Evolutionary conservation across 208 protist species (phyloP).

Genomic region (Herpetomonas samuelpessoai): DNA sequence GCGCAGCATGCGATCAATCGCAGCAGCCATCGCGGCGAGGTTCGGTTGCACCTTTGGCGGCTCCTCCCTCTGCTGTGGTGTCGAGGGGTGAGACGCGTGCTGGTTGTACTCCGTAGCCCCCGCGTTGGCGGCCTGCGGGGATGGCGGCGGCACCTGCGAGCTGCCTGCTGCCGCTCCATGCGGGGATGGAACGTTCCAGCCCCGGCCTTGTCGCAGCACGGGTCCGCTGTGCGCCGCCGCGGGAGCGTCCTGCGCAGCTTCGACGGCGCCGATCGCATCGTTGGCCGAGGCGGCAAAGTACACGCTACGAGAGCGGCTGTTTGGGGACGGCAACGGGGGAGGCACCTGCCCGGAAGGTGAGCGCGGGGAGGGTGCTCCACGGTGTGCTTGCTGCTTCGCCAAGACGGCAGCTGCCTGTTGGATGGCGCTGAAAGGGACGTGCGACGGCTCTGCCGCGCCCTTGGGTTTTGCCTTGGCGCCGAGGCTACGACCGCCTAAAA

Average conservation of each 20-base stretch:
- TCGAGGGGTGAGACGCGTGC: not conserved
- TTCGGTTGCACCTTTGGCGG: conserved; percentile 14
- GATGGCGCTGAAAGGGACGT: conserved; percentile 69
- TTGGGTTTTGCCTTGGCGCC: conserved; percentile 82
- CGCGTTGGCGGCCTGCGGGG: not conserved
- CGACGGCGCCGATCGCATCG: not conserved
- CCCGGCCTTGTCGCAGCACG: not conserved
- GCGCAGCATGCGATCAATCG: conserved; percentile 73
- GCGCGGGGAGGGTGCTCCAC: conserved; percentile 1
- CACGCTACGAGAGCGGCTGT: not conserved
- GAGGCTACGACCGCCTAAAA: conserved; percentile 26
- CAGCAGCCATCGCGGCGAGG: conserved; percentile 32
- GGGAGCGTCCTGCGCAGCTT: not conserved
- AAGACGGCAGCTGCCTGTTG: conserved; percentile 56
- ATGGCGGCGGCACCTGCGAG: too few relatives aligned
- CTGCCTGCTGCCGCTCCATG: too few relatives aligned
- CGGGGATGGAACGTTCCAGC: too few relatives aligned
- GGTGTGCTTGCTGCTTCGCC: not conserved
- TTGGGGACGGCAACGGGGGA: not conserved
- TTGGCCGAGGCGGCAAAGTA: not conserved
- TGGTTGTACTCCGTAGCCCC: not conserved
- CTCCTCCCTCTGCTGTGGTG: not conserved
- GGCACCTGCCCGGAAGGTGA: conserved; percentile 1
- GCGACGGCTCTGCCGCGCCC: conserved; percentile 31
- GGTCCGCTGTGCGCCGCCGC: not conserved